Evolutionary conservation across 805 yeast genomes (phyloP), one percentile per base, ranked within the genome.

Genomic region (Starmerella powellii): DNA sequence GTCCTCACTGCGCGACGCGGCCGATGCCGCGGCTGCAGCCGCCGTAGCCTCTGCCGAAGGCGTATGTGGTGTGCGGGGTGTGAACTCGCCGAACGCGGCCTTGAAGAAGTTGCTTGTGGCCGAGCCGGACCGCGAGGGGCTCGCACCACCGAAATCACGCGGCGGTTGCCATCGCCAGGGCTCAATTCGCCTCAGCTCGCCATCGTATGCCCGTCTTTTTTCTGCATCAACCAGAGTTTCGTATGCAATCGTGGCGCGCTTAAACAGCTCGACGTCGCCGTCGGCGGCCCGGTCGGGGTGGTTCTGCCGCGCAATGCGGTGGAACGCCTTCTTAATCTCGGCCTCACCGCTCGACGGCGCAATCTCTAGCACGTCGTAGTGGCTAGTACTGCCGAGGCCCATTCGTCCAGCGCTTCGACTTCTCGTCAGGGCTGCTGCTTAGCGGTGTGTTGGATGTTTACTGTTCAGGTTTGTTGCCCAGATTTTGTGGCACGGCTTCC

Each of bases 251-350:
- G 51, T 48, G 10, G 64, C 49, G 8, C 37, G 40, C 43, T 61
- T 56, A 56, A 66, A 66, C 31, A 47, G 40, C 36, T 63, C 66
- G 6, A 43, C 55, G 19, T 47, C 45, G 28, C 54, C 57, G 8
- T 41, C 42, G 35, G 28, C 20, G 18, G 35, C 41, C 5, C 48
- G 41, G 30, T 72, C 77, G 4, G 77, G 77, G 48, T 72, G 77
- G 46, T 62, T 63, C 34, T 56, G 54, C 21, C 55, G 52, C 3
- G 65, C 65, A 30, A 54, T 33, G 15, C 27, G 58, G 49, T 41
- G 48, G 49, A 63, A 72, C 2, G 75, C 67, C 34, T 54, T 57
- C 28, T 31, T 34, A 5, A 43, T 31, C 16, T 42, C 44, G 4
- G 8, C n/a, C 4, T n/a, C 31, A 8, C 37, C 26, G n/a, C 38